Base-by-base conservation (phyloP, 2,329 filamentous ascomycete species). In the Botrytis aclada region DNA sequence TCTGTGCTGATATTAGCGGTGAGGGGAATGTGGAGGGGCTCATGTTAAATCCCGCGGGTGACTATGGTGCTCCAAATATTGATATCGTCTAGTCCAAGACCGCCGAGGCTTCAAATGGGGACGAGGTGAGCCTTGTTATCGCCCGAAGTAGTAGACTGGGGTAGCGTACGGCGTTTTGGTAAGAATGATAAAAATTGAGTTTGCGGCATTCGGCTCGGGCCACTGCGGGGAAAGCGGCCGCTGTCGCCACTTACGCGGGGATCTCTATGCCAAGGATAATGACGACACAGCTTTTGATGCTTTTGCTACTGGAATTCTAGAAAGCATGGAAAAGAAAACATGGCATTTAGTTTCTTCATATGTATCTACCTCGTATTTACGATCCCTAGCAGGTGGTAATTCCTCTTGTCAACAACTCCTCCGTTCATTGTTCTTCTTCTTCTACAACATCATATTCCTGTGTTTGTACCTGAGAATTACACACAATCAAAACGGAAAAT, bases 191-290 rank as follows among this genome's bases (percentile, higher is more conserved):
- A 67, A 67, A 67, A 67, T 56, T 56, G 34, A 56, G 34, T 67
- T 67, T 67, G 64, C 47, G 45, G 64, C 3, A 22, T 67, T 67
- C 47, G 64, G 64, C 39, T 39, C 34, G 34, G 34, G 34, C 34
- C 9, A 67, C n/a, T 10, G 45, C 64, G 64, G 64, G 47, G 45
- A 39, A 67, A 37, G 63, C 63, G 63, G 43, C 63, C 29, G 62
- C 20, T 64, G 6, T 64, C 29, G 41, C 62, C 64, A 47, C 64
- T 51, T 29, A 41, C 20, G 45, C n/a, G 43, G 43, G 51, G 25
- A n/a, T n/a, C 7, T 10, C 4, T 4, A 54, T 56, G 34, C 47
- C 64, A 67, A 56, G 47, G n/a, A 29, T 16, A 41, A 67, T 67
- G 64, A 67, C 47, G 64, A 56, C 64, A 67, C 34, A 25, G 43